These are phyloP conservation scores for Biscutella auriculata DNA, from an alignment of 441 rosid genomes.

Conservation along the genomic window DNA sequence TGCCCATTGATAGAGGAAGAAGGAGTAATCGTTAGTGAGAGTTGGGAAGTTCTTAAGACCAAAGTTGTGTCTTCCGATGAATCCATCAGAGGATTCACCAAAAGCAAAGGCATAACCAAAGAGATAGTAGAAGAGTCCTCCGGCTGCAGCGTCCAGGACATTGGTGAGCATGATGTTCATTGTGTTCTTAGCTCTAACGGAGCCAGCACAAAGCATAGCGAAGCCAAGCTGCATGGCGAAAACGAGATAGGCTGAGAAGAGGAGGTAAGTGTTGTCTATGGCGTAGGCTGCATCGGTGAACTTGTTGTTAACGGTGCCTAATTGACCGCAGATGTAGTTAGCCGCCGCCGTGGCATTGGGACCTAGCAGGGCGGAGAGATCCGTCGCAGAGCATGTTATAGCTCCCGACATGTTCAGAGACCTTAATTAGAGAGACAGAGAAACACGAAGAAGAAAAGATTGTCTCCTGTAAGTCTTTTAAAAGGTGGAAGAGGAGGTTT, in stretches of 20 bases:
- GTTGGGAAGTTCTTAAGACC: conserved; percentile 46
- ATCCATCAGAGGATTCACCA: conserved; percentile 48
- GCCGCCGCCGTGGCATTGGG: conserved; percentile 46
- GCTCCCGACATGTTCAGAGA: conserved; percentile 12
- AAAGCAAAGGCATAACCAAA: conserved; percentile 80
- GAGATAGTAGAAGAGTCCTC: conserved; percentile 64
- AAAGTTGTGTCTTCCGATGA: conserved; percentile 52
- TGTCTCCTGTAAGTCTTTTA: no score
- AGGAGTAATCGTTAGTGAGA: conserved; percentile 30
- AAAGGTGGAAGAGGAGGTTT: no score
- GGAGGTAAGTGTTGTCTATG: conserved; percentile 57
- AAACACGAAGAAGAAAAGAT: no score
- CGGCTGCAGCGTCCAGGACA: conserved; percentile 79
- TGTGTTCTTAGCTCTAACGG: conserved; percentile 72
- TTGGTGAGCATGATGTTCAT: conserved; percentile 79
- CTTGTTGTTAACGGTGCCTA: conserved; percentile 18
- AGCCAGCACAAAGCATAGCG: conserved; percentile 89
- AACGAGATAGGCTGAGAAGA: conserved; percentile 78
- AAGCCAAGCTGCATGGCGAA: conserved; percentile 85
- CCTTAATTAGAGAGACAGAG: background rate
- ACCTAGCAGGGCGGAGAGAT: conserved; percentile 42
- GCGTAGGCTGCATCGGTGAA: conserved; percentile 52
- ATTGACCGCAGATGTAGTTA: conserved; percentile 40
- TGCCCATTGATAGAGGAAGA: conserved; percentile 77
- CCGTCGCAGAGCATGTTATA: conserved; percentile 29